phyloP scores from a whole-genome alignment of 1,284 basidiomycete species.

The Schizophyllum amplum region DNA sequence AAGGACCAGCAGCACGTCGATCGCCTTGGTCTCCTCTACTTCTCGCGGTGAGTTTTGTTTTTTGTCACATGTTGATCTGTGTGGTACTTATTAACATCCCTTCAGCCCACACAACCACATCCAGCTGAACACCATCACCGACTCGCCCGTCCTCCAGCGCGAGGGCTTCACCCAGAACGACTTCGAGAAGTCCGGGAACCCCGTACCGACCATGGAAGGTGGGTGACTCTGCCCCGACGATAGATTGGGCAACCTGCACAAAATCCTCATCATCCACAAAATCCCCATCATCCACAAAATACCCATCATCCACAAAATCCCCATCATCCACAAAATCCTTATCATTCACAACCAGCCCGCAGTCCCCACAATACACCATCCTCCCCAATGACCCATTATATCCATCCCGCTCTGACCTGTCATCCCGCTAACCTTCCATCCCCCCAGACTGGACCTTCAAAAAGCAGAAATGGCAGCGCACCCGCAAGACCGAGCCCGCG shows the following conservation, averaged over 20 bases:
- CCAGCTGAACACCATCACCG: too few relatives aligned
- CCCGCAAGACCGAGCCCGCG: too few relatives aligned
- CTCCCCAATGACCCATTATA: too few relatives aligned
- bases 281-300: too few relatives aligned
- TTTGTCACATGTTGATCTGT: conserved; percentile 32
- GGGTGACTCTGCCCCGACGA: too few relatives aligned
- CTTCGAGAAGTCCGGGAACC: conserved; percentile 36
- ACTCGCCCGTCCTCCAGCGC: conserved; percentile 37
- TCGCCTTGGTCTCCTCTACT: too few relatives aligned
- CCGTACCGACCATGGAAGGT: conserved; percentile 39
- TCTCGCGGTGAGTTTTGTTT: conserved; percentile 42
- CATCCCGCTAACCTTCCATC: background rate
- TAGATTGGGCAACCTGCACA: too few relatives aligned
- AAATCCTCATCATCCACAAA: too few relatives aligned
- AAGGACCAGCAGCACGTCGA: conserved; percentile 46
- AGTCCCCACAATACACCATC: too few relatives aligned
- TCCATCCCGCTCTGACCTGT: background rate
- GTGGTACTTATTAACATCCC: background rate
- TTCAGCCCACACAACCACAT: conserved; percentile 40
- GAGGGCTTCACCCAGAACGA: conserved; percentile 41
- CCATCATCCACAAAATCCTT: too few relatives aligned
- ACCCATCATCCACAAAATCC: too few relatives aligned
- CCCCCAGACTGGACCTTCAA: conserved; percentile 35
- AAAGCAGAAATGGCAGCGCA: conserved; percentile 42
- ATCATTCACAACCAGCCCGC: too few relatives aligned